Evolutionary conservation across 768 basidiomycete genomes (phyloP), one percentile per base, ranked within the genome.

Genomic region (Cystofilobasidium bisporidii): DNA sequence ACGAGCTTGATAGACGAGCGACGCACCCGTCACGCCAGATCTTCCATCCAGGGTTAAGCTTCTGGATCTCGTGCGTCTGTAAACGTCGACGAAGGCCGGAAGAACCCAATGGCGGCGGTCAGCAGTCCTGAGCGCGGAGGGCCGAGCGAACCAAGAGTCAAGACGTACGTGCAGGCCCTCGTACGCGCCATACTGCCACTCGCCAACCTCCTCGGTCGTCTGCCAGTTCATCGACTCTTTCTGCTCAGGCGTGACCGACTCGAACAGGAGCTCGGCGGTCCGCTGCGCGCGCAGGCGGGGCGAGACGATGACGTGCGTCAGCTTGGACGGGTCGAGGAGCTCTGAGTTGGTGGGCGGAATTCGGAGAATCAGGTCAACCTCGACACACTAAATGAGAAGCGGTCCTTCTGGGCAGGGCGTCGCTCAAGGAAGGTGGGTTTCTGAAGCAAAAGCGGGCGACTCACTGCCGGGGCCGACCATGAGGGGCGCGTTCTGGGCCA

Each of bases 131-230:
- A 3, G 41, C 41, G 12, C 41, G 41, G 11, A 8, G 41, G 11
- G 41, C 41, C 3, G 41, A 15, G 18, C 41, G 41, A 36, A 24
- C 20, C 43, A 8, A 43, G 20, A 41, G 5, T 11, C 3, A 1
- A 0, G 3, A 64, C 63, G 38, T 26, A 64, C 63, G 17, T 57
- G 28, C 15, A 58, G 41, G n/a, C 67, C 67, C 56, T 68, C 67
- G 41, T 68, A 68, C 30, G 36, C 55, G 62, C 67, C 67, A 56
- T 68, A 68, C 67, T 63, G 56, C 67, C 67, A 68, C 57, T 68
- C 67, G 28, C 61, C 61, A 15, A 56, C 40, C 48, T 68, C 67
- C 62, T 68, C 67, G 2, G 53, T 58, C 4, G 67, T 68, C 61
- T 68, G 60, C 61, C 61, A 68, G 18, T 63, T 43, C 43, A 66